These are phyloP conservation scores for Lomentospora prolificans DNA, from an alignment of 2,329 filamentous ascomycete genomes.

Conservation along the genomic window DNA sequence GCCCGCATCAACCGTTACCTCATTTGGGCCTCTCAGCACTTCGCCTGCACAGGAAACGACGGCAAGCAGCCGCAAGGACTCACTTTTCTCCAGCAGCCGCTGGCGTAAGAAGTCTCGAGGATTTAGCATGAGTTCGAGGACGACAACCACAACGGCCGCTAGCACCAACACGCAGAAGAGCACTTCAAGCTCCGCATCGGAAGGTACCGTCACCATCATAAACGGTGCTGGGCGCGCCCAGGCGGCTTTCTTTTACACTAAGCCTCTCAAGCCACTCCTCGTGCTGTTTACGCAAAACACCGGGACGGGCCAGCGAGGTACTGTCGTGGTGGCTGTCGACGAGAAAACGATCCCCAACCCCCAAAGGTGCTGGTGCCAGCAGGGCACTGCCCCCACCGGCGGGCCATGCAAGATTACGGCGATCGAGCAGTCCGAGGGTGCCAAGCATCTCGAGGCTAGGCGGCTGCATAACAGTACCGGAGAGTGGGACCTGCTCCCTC, in stretches of 20 bases:
- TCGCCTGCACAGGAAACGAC: background rate
- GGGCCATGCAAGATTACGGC: slow-evolving; percentile 6
- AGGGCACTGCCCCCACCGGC: slow-evolving; percentile 12
- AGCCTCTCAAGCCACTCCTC: slow-evolving; percentile 23
- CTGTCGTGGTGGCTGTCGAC: slow-evolving; percentile 23
- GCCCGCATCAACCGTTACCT: background rate
- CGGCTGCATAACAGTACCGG: slow-evolving; percentile 17
- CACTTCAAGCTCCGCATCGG: slow-evolving; percentile 4
- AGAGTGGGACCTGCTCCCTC: slow-evolving; percentile 21
- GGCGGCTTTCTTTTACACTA: slow-evolving; percentile 20
- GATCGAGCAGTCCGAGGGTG: slow-evolving; percentile 19
- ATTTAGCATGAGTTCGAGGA: background rate
- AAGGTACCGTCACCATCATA: background rate
- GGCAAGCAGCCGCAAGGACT: background rate
- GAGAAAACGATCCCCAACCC: slow-evolving; percentile 23
- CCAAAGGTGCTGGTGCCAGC: slow-evolving; percentile 24
- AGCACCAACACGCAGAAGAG: slow-evolving; percentile 11
- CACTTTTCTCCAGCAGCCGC: background rate
- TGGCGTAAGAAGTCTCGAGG: background rate
- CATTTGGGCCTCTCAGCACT: background rate
- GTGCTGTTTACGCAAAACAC: slow-evolving; percentile 22
- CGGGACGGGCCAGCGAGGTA: slow-evolving; percentile 14
- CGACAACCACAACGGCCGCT: slow-evolving; percentile 8
- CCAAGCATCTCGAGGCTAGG: slow-evolving; percentile 15
- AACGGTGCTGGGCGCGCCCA: slow-evolving; percentile 15